Evolutionary conservation across 306 rosid species (phyloP).

Genomic region (Fragaria nilgerrensis): DNA sequence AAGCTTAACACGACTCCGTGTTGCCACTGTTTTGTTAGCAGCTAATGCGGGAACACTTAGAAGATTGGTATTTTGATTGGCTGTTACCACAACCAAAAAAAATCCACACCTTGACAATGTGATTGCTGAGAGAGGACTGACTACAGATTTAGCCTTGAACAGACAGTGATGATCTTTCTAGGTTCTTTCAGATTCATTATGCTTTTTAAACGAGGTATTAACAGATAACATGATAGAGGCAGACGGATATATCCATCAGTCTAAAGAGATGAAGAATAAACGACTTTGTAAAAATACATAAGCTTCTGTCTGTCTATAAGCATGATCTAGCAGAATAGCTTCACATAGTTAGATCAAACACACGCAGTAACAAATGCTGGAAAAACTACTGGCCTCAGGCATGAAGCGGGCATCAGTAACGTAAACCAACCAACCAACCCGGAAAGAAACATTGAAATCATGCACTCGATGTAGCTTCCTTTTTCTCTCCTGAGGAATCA

Average conservation of each 20-base stretch:
- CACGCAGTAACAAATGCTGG: background rate
- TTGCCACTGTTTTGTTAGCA: too few relatives aligned
- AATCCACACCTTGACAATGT: too few relatives aligned
- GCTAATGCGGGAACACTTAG: too few relatives aligned
- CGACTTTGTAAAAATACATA: background rate
- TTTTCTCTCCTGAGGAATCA: background rate
- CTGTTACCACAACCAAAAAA: too few relatives aligned
- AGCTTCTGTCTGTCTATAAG: background rate
- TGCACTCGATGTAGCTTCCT: background rate
- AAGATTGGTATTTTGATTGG: too few relatives aligned
- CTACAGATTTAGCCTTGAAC: background rate
- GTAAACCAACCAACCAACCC: background rate
- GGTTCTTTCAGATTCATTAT: background rate
- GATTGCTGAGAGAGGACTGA: too few relatives aligned
- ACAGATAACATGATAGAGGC: background rate
- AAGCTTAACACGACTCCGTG: too few relatives aligned
- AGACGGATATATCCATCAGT: background rate
- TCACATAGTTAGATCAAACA: slow-evolving; percentile 2
- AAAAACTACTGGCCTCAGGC: background rate
- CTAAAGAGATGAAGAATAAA: background rate
- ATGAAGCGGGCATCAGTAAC: background rate
- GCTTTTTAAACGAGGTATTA: background rate
- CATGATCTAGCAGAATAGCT: background rate
- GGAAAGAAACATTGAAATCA: background rate
- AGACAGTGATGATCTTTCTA: background rate